A percentile compares a stretch with the other conserved stretches of the same genome.
phyloP scores from a whole-genome alignment of 805 yeast species.

The Spathaspora passalidarum region DNA sequence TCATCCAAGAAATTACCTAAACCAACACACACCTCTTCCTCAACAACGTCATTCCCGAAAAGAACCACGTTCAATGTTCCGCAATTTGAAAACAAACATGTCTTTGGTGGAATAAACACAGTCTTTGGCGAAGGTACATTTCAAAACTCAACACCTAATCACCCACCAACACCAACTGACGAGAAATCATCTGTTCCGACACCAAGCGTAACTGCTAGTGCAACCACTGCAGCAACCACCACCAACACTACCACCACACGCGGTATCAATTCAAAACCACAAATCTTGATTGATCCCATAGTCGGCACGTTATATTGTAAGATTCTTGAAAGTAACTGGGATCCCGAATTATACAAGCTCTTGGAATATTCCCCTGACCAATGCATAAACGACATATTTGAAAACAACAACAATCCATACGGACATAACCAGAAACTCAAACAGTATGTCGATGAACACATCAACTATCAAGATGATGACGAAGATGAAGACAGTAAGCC shows the following conservation, averaged over 20 bases:
- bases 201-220: neutral
- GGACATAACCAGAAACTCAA: constrained; percentile 37
- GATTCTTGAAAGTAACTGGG: constrained; percentile 63
- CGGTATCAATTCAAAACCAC: neutral
- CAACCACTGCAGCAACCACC: neutral
- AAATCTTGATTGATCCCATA: constrained; percentile 45
- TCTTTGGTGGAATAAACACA: constrained; percentile 51
- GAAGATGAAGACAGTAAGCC: constrained; percentile 15
- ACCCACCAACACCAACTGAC: no score
- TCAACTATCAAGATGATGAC: constrained; percentile 8
- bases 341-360: constrained; percentile 41
- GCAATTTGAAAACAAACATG: constrained; percentile 38
- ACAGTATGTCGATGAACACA: neutral
- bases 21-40: constrained; percentile 5
- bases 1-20: neutral
- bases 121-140: constrained; percentile 19
- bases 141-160: neutral
- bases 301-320: constrained; percentile 49
- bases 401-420: constrained; percentile 48
- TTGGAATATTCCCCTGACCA: constrained; percentile 63
- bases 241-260: neutral
- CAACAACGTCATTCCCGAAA: constrained; percentile 1
- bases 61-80: constrained; percentile 29
- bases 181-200: neutral
- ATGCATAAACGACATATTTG: constrained; percentile 71